Evolutionary conservation across 129 eudicot species (phyloP), one percentile per base, ranked within the genome.

Genomic region (Chrysanthemum lavandulifolium): DNA sequence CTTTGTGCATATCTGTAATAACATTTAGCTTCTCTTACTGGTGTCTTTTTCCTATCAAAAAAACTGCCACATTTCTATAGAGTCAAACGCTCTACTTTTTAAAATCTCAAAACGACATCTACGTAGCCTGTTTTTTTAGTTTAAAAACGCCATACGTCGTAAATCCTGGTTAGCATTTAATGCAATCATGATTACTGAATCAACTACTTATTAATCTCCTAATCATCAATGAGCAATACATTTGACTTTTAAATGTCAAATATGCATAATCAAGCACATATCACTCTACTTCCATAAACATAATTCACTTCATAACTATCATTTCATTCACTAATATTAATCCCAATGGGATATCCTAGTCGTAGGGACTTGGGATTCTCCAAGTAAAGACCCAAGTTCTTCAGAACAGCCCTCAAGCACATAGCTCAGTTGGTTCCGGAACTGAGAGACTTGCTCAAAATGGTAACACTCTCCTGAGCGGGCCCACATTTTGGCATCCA

Each of bases 231-330:
- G 14, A 55, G 70, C 73, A 77, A 54, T 27, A 10, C 36, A n/a
- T 61, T 68, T 70, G 71, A 77, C 71, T 51, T 36, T 54, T 10
- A 61, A 61, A 25, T 61, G 75, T 68, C 80, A 68, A 68, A 58
- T 25, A 19, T 13, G 4, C 6, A 27, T 53, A 57, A 57, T 7
- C 13, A 2, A 49, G 47, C 55, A 53, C 11, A 54, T 45, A n/a
- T 43, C 55, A 14, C 12, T 75, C n/a, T 4, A 2, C 69, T 68
- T 60, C 75, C 70, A 76, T 59, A 14, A 61, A 0, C 40, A 51
- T 15, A 53, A 69, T 61, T 61, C 76, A 77, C 6, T 36, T 52
- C 59, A 63, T 23, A 29, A 36, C 43, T 52, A 33, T 68, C 53
- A 60, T 25, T 12, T 3, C 5, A 16, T 25, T 12, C 5, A 76